Evolutionary conservation across 73 alveolate species (phyloP).

Genomic region (Uronychia binucleata): DNA sequence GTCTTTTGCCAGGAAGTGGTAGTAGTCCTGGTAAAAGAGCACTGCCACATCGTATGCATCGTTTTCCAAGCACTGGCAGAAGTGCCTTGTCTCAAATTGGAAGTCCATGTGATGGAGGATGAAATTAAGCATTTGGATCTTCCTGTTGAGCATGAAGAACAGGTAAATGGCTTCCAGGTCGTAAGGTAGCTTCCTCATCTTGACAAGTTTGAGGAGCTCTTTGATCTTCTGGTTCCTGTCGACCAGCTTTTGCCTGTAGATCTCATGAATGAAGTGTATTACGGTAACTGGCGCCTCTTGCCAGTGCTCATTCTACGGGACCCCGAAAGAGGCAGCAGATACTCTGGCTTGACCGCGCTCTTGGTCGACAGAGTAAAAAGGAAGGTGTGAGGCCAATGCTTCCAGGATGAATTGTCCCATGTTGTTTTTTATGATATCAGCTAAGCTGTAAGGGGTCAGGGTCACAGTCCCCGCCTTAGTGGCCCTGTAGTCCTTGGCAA

Average conservation of each 20-base stretch:
- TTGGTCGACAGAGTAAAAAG: not conserved
- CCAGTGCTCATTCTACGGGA: not conserved
- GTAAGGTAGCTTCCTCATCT: not conserved
- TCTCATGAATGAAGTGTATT: not conserved
- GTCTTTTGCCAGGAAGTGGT: not conserved
- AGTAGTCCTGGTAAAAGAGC: conserved; percentile 52
- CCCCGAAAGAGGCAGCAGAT: not conserved
- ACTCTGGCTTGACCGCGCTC: too few species aligned
- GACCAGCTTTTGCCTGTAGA: not conserved
- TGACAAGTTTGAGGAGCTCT: not conserved
- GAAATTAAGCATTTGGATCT: not conserved
- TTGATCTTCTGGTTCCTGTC: not conserved
- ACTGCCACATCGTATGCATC: conserved; percentile 67
- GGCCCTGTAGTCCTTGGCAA: not conserved
- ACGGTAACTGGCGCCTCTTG: not conserved
- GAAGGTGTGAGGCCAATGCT: not conserved
- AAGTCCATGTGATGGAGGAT: not conserved
- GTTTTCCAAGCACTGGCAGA: conserved; percentile 49
- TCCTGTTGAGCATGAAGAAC: not conserved
- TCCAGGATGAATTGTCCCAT: not conserved
- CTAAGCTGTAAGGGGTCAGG: not conserved
- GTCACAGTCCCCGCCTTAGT: not conserved
- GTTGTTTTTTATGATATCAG: not conserved
- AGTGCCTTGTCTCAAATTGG: conserved; percentile 10
- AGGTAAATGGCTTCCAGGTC: not conserved